phyloP scores from a whole-genome alignment of 306 rosid genomes.

The Vigna trinervia region DNA sequence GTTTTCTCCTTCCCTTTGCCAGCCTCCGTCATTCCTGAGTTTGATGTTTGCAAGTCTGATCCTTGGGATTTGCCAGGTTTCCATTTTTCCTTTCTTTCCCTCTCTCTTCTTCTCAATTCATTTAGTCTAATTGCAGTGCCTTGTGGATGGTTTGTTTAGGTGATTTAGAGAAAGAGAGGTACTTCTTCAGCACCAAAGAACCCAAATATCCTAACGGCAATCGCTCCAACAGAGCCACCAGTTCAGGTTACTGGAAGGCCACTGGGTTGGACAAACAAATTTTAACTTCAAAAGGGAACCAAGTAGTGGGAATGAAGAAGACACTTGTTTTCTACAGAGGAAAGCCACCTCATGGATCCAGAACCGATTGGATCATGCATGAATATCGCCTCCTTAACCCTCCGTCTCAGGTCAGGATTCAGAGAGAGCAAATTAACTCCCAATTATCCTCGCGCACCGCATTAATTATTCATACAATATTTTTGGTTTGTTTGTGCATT shows the following conservation, averaged over 20 bases:
- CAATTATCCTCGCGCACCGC: neutral
- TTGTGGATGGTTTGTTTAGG: conserved; percentile 47
- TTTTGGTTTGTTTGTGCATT: neutral
- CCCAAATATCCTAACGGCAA: conserved; percentile 94
- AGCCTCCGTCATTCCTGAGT: conserved; percentile 90
- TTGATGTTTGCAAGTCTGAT: conserved; percentile 86
- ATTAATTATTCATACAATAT: neutral
- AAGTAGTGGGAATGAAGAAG: conserved; percentile 84
- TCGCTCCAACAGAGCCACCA: conserved; percentile 91
- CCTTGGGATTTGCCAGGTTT: conserved; percentile 93
- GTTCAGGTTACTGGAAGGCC: conserved; percentile 96
- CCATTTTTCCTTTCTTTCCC: neutral
- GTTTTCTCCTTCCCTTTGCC: conserved; percentile 82
- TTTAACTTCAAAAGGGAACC: conserved; percentile 51
- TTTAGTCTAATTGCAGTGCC: neutral
- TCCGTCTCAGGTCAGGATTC: neutral
- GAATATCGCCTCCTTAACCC: conserved; percentile 76
- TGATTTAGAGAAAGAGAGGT: conserved; percentile 81
- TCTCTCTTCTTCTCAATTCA: neutral
- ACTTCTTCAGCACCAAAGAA: conserved; percentile 91
- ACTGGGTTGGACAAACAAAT: conserved; percentile 93
- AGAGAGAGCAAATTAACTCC: neutral
- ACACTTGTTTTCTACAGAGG: conserved; percentile 94
- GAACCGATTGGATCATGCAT: conserved; percentile 99
- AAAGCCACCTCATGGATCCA: conserved; percentile 83